A percentile compares a stretch with the other conserved stretches of the same genome.
Evolutionary conservation across 768 basidiomycete genomes (phyloP).

Genomic region (Suillus subaureus): DNA sequence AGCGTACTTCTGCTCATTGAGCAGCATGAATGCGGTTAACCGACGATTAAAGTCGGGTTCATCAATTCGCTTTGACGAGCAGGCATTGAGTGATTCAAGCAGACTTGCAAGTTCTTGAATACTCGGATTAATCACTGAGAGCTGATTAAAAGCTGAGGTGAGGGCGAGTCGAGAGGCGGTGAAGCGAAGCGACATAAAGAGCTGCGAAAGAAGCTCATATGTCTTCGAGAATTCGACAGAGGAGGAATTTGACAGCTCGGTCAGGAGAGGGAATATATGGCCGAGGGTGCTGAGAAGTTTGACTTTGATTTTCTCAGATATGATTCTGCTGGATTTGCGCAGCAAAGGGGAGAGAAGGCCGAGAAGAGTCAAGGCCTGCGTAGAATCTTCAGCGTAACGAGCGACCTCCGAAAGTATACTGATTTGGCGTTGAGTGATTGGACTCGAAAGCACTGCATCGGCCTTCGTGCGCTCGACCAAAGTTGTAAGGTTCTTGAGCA

Average conservation of each 20-base stretch:
- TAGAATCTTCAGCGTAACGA: conserved; percentile 65
- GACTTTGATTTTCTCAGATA: conserved; percentile 86
- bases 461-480: conserved; percentile 68
- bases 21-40: conserved; percentile 65
- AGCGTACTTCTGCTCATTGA: conserved; percentile 69
- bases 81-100: conserved; percentile 79
- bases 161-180: conserved; percentile 73
- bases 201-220: conserved; percentile 67
- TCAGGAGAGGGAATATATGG: conserved; percentile 66
- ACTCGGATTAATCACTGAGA: conserved; percentile 42
- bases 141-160: conserved; percentile 59
- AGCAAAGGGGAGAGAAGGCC: conserved; percentile 78
- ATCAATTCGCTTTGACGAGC: conserved; percentile 77
- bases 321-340: conserved; percentile 69
- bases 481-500: conserved; percentile 71
- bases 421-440: conserved; percentile 81
- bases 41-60: conserved; percentile 94
- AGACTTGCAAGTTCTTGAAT: conserved; percentile 55
- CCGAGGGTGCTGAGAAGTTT: conserved; percentile 75
- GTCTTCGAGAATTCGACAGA: conserved; percentile 51
- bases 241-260: conserved; percentile 51
- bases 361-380: conserved; percentile 75
- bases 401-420: conserved; percentile 79
- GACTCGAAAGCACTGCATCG: conserved; percentile 51
- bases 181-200: conserved; percentile 78